Conservation (phyloP, 306 rosid genomes). For the Fragaria iinumae region DNA sequence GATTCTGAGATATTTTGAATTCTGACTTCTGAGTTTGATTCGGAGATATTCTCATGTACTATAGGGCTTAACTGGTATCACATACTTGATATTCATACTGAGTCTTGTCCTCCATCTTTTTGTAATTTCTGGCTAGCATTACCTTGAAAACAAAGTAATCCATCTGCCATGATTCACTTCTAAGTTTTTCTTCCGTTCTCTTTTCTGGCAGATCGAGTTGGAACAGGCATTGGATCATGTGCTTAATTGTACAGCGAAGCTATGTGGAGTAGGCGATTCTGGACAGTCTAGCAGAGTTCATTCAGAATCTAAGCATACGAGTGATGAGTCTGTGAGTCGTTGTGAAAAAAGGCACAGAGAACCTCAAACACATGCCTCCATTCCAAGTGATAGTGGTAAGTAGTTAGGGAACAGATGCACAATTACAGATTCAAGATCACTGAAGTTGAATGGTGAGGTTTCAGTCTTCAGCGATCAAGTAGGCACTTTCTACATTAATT, state of each 20-base stretch:
- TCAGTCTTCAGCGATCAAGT: background rate
- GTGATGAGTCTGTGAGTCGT: constrained; percentile 28
- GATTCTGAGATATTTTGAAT: background rate
- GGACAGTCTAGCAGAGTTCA: constrained; percentile 22
- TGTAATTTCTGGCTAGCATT: background rate
- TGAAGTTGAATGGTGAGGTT: background rate
- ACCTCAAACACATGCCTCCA: constrained; percentile 32
- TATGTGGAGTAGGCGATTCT: constrained; percentile 43
- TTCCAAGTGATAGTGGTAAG: constrained; percentile 48
- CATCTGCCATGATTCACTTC: background rate
- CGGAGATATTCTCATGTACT: background rate
- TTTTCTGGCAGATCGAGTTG: constrained; percentile 43
- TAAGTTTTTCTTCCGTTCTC: background rate
- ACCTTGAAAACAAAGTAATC: background rate
- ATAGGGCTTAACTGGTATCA: background rate
- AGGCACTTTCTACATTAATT: background rate
- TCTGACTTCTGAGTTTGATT: background rate
- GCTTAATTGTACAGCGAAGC: constrained; percentile 55
- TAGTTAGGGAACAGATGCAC: background rate
- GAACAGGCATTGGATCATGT: constrained; percentile 59
- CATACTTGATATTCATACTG: background rate
- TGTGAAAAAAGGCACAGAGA: constrained; percentile 30
- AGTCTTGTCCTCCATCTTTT: background rate
- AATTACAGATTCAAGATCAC: background rate
- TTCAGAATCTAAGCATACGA: constrained; percentile 33